These are phyloP conservation scores for Coemansia sp. DNA, from an alignment of 192 early-diverging fungal genomes.

Conservation along the genomic window DNA sequence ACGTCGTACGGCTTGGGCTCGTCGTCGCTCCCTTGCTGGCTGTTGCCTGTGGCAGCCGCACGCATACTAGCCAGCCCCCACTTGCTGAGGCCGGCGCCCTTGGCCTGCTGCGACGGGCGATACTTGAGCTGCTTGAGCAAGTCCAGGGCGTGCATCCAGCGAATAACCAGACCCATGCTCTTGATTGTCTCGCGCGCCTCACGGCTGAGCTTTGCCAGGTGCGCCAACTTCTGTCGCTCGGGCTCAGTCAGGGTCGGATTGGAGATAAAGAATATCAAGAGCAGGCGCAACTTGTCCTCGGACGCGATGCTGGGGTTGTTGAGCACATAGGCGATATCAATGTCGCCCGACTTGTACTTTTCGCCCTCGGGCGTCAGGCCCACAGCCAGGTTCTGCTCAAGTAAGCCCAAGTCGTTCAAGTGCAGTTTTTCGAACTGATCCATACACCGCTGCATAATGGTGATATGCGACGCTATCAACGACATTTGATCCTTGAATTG, in stretches of 20 bases:
- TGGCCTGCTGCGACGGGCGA: conserved; percentile 36
- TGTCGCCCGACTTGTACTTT: conserved; percentile 47
- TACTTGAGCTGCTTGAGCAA: conserved; percentile 49
- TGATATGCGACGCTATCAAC: conserved; percentile 59
- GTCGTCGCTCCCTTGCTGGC: conserved; percentile 19
- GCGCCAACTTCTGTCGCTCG: conserved; percentile 52
- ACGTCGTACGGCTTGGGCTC: conserved; percentile 46
- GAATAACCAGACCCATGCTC: conserved; percentile 55
- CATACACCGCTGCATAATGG: conserved; percentile 60
- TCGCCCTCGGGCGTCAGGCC: conserved; percentile 58
- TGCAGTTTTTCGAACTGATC: conserved; percentile 52
- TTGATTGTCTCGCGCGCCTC: conserved; percentile 52
- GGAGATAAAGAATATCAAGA: conserved; percentile 50
- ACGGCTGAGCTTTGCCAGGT: conserved; percentile 52
- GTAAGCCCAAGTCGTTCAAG: conserved; percentile 51
- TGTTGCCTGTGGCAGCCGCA: conserved; percentile 12
- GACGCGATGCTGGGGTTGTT: conserved; percentile 53
- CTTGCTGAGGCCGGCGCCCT: conserved; percentile 37
- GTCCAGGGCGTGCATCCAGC: conserved; percentile 57
- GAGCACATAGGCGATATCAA: conserved; percentile 53
- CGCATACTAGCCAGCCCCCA: conserved; percentile 50
- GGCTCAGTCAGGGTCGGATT: conserved; percentile 50
- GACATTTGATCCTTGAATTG: conserved; percentile 57
- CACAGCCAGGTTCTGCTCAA: conserved; percentile 62
- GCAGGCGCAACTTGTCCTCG: conserved; percentile 51